A percentile compares a stretch with the other conserved stretches of the same genome.
Evolutionary conservation across 2,329 filamentous ascomycete species (phyloP).

Genomic region (Davidsoniella eucalypti): DNA sequence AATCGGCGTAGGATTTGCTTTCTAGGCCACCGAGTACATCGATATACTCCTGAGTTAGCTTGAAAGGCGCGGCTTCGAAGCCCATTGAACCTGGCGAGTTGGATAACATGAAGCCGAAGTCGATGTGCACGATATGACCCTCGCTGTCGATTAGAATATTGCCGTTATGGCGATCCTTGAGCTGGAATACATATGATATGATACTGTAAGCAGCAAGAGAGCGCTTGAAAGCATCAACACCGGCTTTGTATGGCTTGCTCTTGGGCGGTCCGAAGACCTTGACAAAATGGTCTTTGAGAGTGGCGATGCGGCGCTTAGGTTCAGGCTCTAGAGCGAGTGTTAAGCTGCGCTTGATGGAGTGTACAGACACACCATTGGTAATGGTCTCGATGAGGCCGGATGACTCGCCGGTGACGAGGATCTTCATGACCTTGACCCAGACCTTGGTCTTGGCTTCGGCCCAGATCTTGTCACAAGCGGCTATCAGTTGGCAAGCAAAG

Average conservation of each 20-base stretch:
- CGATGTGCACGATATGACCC: constrained; percentile 75
- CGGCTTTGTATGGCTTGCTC: constrained; percentile 51
- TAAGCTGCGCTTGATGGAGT: constrained; percentile 67
- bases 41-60: constrained; percentile 72
- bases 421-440: constrained; percentile 83
- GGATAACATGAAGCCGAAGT: constrained; percentile 81
- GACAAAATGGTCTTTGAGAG: constrained; percentile 64
- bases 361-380: constrained; percentile 73
- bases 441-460: constrained; percentile 56
- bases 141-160: constrained; percentile 76
- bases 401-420: constrained; percentile 69
- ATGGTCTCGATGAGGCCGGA: constrained; percentile 78
- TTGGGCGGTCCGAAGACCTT: constrained; percentile 61
- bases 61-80: constrained; percentile 76
- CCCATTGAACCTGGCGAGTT: constrained; percentile 73
- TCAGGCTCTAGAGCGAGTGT: constrained; percentile 43
- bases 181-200: constrained; percentile 67
- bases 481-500: constrained; percentile 72
- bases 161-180: constrained; percentile 76
- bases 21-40: constrained; percentile 63
- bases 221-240: constrained; percentile 62
- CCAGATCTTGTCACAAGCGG: constrained; percentile 71
- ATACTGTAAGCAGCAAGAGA: constrained; percentile 77
- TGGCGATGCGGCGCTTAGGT: constrained; percentile 55
- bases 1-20: constrained; percentile 54